Evolutionary conservation across 148 eudicot species (phyloP), one percentile per base, ranked within the genome.

Genomic region (Camellia lanceoleosa): DNA sequence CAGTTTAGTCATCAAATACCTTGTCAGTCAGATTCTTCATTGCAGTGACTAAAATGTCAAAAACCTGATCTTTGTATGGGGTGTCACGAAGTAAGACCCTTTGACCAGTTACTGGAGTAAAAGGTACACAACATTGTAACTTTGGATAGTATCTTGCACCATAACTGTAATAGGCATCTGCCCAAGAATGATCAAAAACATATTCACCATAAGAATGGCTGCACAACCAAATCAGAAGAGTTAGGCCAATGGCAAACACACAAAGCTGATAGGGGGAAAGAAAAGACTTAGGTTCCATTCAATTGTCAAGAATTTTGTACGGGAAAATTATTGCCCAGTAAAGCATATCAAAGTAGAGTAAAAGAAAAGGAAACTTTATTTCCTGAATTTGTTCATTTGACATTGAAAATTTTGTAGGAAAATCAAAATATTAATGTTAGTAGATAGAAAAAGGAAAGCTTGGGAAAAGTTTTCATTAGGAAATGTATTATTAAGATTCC

Each of bases 181-280:
- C 99, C 99, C 99, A 96, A 76, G 97, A 90, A 93, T 96, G 92
- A 81, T 96, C 99, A 82, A 96, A 96, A 76, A 96, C 99, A 76
- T 88, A 96, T 87, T 96, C 99, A 70, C 99, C 99, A 82, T 89
- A 93, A 47, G 99, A 96, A 82, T 96, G 99, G 88, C 99, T 96
- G 94, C 88, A 91, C 65, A 69, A 14, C 78, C 56, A 65, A 71
- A 79, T 64, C 23, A 77, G 76, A 67, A 68, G 30, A 74, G 63
- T 78, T 55, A 64, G 74, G 78, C 56, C 75, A 81, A 75, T 42
- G 23, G 56, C 63, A 76, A 42, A 64, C 30, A 62, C 11, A 19
- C 56, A 42, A 49, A 61, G 47, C 56, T 49, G 44, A 63, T 42
- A 47, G 41, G 58, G 19, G 13, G 11, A 78, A 49, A 3, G 4